Base-by-base conservation (phyloP, 2,329 filamentous ascomycete genomes). In the Diaporthe vexans region DNA sequence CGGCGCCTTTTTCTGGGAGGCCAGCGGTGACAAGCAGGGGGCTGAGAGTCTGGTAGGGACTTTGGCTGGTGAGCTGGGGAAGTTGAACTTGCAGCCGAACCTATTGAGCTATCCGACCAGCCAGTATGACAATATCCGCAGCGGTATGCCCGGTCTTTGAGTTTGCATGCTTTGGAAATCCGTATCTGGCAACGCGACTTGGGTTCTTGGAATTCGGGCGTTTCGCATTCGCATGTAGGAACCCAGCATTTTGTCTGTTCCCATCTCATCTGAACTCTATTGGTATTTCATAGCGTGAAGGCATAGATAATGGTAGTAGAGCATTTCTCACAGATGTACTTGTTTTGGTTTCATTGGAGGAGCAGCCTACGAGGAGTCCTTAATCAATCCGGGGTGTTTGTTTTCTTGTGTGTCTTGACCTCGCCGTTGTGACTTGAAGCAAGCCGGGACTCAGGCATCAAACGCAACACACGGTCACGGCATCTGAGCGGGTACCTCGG, bases 1-100 rank as follows among this genome's bases (percentile, higher is more conserved):
- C 1, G 94, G 94, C 17, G 92, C 90, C 0, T 94, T 97, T 86
- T 97, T 93, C 89, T 97, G 94, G 94, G 94, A 97, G 82, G 92
- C 91, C 13, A 93, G 90, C 77, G 92, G 91, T 17, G 94, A 97
- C 79, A 85, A 82, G 76, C 78, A 76, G 0, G 88, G 85, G 43
- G 79, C 78, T 1, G 76, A 78, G 26, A 95, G 93, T 78, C 83
- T 97, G 76, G 90, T 94, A 26, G 81, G 83, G 24, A 87, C 87
- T 10, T 80, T 90, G 76, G 86, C 87, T 3, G 82, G 82, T 52
- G 80, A 78, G 4, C 81, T 92, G 76, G 86, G 86, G 8, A 81
- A 80, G 3, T 81, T 92, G 15, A 90, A 92, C 33, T 78, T 79
- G 58, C 83, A 81, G 15, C 75, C 79, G 43, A 93, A 93, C 76